Conservation (phyloP, 1,284 basidiomycete genomes). For the Ustilago hordei region DNA sequence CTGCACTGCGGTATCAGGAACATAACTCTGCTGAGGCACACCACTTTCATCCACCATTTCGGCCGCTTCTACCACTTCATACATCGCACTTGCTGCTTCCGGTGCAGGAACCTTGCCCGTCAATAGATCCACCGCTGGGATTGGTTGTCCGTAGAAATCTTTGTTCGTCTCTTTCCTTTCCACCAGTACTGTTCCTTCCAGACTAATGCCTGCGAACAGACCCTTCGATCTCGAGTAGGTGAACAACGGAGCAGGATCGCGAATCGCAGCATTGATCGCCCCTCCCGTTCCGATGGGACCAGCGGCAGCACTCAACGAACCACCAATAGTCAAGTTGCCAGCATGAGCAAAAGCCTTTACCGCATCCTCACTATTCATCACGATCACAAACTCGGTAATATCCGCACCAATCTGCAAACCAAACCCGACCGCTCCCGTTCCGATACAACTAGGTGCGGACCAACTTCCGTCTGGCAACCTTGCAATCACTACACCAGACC, state of each 20-base stretch:
- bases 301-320: conserved; percentile 67
- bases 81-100: conserved; percentile 90
- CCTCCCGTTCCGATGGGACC: conserved; percentile 92
- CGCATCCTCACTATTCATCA: conserved; percentile 95
- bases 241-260: conserved; percentile 96
- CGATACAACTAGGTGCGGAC: conserved; percentile 97
- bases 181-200: conserved; percentile 94
- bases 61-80: conserved; percentile 89
- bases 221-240: conserved; percentile 95
- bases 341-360: conserved; percentile 93
- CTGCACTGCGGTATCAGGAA: conserved; percentile 72
- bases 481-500: conserved; percentile 92
- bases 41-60: conserved; percentile 75
- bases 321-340: conserved; percentile 94
- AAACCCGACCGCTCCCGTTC: conserved; percentile 90
- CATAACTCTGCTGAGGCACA: conserved; percentile 82
- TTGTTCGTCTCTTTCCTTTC: conserved; percentile 83
- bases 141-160: conserved; percentile 92
- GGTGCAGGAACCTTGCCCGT: conserved; percentile 93
- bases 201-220: conserved; percentile 91
- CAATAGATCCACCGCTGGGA: conserved; percentile 89
- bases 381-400: conserved; percentile 77
- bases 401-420: conserved; percentile 86
- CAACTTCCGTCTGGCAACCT: conserved; percentile 94
- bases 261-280: conserved; percentile 85